Percentiles rank a stretch among this genome's conserved stretches.
Evolutionary conservation across 75 land plant genomes (phyloP).

Genomic region (Selaginella tamariscina): DNA sequence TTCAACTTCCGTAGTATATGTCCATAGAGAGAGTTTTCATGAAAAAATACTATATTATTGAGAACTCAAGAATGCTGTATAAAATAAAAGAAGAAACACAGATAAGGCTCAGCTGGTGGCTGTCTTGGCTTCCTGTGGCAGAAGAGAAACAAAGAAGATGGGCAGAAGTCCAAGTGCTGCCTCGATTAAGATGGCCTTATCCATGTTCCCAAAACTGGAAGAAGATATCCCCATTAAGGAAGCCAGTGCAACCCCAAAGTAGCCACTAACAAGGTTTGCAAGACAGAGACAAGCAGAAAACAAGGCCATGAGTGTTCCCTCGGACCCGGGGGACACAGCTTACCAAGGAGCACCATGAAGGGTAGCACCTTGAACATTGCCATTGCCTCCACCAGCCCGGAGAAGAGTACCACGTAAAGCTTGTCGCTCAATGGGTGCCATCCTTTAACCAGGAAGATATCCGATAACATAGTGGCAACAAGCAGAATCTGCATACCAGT

Average conservation of each 20-base stretch:
- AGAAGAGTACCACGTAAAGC: not conserved
- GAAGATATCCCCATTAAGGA: slow-evolving; percentile 40
- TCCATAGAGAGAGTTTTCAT: too few relatives aligned
- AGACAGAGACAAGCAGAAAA: slow-evolving; percentile 4
- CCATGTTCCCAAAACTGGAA: slow-evolving; percentile 42
- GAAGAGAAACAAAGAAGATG: too few relatives aligned
- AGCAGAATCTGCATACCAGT: not conserved
- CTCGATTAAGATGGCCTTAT: slow-evolving; percentile 39
- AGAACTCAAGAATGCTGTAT: too few relatives aligned
- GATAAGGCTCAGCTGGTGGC: too few relatives aligned
- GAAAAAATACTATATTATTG: too few relatives aligned
- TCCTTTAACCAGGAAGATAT: not conserved
- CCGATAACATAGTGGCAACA: not conserved
- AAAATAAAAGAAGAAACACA: too few relatives aligned
- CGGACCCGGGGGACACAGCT: slow-evolving; percentile 3
- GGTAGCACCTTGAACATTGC: slow-evolving; percentile 4
- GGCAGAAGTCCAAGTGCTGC: not conserved
- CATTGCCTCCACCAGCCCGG: slow-evolving; percentile 5
- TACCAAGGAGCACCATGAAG: slow-evolving; percentile 1
- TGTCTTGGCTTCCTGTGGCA: too few relatives aligned
- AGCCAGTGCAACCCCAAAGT: slow-evolving; percentile 9
- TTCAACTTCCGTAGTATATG: too few relatives aligned
- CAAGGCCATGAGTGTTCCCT: not conserved
- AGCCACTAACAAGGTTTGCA: not conserved
- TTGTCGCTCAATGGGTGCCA: not conserved